Percentiles rank a stretch among this genome's conserved stretches.
These are phyloP conservation scores for Breviolum minutum DNA, from an alignment of 73 alveolate genomes.

Conservation along the genomic window DNA sequence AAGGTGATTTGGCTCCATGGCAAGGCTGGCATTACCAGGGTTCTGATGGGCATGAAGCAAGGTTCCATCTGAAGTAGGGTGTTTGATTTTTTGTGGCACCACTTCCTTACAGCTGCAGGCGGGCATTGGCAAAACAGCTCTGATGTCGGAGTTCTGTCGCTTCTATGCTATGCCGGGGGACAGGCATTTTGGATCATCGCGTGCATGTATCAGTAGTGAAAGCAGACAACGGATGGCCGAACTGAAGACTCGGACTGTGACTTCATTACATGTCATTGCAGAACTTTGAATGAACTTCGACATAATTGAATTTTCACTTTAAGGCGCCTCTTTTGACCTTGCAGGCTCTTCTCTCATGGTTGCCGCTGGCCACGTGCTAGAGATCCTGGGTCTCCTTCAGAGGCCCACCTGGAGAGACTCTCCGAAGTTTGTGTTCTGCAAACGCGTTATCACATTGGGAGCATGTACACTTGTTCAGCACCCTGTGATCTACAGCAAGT, in stretches of 20 bases:
- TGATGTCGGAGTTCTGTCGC: conserved; percentile 82
- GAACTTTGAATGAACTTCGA: no score
- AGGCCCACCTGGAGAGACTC: neutral
- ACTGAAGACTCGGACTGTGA: no score
- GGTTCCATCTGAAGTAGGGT: neutral
- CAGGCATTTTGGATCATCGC: neutral
- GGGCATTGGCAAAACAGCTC: conserved; percentile 91
- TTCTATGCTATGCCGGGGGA: conserved; percentile 88
- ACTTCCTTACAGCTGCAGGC: neutral
- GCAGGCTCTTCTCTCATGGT: conserved; percentile 34
- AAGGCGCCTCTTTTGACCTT: neutral
- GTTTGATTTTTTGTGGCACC: no score
- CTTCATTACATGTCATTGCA: no score
- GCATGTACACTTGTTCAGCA: neutral
- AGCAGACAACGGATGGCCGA: neutral
- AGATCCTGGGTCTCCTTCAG: neutral
- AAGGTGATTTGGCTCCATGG: conserved; percentile 83
- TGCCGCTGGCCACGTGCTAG: neutral
- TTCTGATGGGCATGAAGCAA: neutral
- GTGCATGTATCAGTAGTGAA: neutral
- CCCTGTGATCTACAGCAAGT: neutral
- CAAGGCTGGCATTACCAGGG: neutral
- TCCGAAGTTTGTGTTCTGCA: neutral
- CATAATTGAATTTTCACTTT: no score
- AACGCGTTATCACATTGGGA: no score